These are phyloP conservation scores for Saturnispora dispora DNA, from an alignment of 805 yeast genomes.

Conservation along the genomic window DNA sequence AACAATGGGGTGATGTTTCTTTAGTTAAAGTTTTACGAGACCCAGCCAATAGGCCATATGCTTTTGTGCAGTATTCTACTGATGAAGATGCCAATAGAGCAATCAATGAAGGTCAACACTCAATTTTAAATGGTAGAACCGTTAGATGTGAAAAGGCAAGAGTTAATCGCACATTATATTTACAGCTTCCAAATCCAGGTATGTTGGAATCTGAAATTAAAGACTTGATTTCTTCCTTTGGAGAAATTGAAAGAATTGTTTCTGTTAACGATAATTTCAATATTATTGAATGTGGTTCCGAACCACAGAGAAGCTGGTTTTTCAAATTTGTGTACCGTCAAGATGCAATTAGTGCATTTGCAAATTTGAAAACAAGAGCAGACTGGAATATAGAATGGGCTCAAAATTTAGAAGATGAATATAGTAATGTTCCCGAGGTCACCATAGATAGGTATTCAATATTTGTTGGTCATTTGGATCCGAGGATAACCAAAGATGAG, in stretches of 20 bases:
- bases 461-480: conserved; percentile 69
- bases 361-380: conserved; percentile 47
- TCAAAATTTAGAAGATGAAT: conserved; percentile 57
- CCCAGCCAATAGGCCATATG: conserved; percentile 77
- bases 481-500: conserved; percentile 44
- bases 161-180: conserved; percentile 76
- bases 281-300: conserved; percentile 10
- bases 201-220: conserved; percentile 27
- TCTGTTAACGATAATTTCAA: conserved; percentile 31
- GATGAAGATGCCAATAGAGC: conserved; percentile 67
- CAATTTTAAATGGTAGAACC: conserved; percentile 60
- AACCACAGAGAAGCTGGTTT: conserved; percentile 43
- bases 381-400: conserved; percentile 76
- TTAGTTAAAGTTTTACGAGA: conserved; percentile 80
- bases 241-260: conserved; percentile 66
- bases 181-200: conserved; percentile 31
- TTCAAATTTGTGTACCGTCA: conserved; percentile 72
- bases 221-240: conserved; percentile 41
- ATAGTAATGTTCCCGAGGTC: conserved; percentile 28
- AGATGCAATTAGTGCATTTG: conserved; percentile 82
- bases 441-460: conserved; percentile 61
- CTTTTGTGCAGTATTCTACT: conserved; percentile 76
- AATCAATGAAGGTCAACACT: conserved; percentile 56
- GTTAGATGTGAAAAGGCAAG: conserved; percentile 87
- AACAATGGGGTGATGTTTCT: conserved; percentile 60